phyloP scores from a whole-genome alignment of 1,284 basidiomycete species.

The Rhodofomes roseus region DNA sequence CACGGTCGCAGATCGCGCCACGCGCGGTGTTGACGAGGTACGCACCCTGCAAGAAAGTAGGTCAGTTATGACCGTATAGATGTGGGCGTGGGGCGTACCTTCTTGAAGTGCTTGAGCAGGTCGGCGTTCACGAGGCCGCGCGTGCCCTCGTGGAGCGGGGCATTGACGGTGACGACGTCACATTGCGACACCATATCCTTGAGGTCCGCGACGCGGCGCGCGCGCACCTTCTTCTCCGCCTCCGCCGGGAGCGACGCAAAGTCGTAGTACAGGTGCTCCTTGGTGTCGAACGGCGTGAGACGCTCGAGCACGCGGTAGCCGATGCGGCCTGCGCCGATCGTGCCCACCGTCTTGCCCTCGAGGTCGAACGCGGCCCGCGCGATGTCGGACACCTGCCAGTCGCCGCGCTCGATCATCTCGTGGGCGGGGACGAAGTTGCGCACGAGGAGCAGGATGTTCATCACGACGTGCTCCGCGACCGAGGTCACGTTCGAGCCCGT shows the following conservation, averaged over 20 bases:
- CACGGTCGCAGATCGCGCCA: constrained; percentile 87
- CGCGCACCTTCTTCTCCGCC: constrained; percentile 69
- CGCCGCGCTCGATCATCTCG: constrained; percentile 81
- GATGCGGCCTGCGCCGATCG: constrained; percentile 84
- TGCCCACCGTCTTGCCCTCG: constrained; percentile 89
- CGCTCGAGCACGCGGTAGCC: constrained; percentile 91
- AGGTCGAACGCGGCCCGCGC: constrained; percentile 85
- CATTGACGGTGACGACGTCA: constrained; percentile 87
- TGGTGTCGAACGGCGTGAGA: constrained; percentile 83
- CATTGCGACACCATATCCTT: constrained; percentile 82
- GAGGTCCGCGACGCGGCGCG: constrained; percentile 77
- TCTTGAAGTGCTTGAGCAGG: constrained; percentile 88
- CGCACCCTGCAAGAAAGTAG: constrained; percentile 39
- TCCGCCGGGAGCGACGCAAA: constrained; percentile 80
- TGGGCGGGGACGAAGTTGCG: constrained; percentile 85
- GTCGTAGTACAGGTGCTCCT: constrained; percentile 93
- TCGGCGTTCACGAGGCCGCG: constrained; percentile 80
- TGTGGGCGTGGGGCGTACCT: constrained; percentile 28
- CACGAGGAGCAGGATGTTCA: constrained; percentile 82
- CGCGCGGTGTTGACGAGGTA: constrained; percentile 95
- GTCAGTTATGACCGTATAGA: too few species aligned
- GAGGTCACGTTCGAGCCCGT: constrained; percentile 72
- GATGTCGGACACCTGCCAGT: constrained; percentile 83
- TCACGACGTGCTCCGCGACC: constrained; percentile 90
- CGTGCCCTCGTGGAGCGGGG: constrained; percentile 89